A percentile compares a stretch with the other conserved stretches of the same genome.
Evolutionary conservation across 192 early-diverging fungal genomes (phyloP).

Genomic region (Gryganskiella cystojenkinii): DNA sequence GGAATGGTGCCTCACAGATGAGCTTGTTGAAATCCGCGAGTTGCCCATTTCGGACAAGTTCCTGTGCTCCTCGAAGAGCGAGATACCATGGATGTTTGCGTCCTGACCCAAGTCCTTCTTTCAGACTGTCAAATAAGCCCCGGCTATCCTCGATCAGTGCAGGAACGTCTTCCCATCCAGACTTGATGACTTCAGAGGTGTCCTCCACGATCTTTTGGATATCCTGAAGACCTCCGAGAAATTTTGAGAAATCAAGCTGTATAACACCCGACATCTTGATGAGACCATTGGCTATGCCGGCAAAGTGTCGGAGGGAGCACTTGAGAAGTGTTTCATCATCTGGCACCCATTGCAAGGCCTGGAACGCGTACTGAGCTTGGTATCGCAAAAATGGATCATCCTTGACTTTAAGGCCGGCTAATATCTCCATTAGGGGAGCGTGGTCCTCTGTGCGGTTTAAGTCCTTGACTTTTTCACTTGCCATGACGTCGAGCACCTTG

Average conservation of each 20-base stretch:
- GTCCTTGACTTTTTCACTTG: neutral
- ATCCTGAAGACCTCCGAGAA: constrained; percentile 3
- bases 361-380: neutral
- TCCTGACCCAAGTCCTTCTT: constrained; percentile 1
- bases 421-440: neutral
- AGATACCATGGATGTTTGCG: constrained; percentile 4
- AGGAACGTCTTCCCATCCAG: neutral
- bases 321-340: neutral
- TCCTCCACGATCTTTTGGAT: neutral
- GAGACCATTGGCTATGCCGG: neutral
- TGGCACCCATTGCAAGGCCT: neutral
- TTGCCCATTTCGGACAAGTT: constrained; percentile 4
- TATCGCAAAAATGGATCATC: neutral
- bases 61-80: constrained; percentile 1
- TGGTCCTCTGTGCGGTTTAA: neutral
- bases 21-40: constrained; percentile 5
- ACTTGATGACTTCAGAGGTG: neutral
- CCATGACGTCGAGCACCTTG: constrained; percentile 1
- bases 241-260: constrained; percentile 3
- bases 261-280: neutral
- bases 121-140: neutral
- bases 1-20: neutral
- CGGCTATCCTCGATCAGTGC: neutral
- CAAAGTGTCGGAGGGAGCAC: neutral
- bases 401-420: neutral